phyloP scores from a whole-genome alignment of 768 basidiomycete genomes.

The Mycena kentingensis region DNA sequence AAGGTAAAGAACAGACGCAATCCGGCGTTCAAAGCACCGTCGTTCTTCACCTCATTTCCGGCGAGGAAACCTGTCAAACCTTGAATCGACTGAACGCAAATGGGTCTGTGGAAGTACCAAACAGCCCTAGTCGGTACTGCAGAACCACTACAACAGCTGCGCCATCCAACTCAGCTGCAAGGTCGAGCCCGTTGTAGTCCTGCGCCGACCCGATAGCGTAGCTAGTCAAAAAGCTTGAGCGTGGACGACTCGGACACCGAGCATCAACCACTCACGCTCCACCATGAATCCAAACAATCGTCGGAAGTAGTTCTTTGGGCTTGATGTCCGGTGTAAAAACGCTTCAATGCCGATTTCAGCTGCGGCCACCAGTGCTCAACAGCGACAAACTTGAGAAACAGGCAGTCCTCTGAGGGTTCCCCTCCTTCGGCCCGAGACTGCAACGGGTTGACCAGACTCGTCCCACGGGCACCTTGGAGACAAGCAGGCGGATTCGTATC shows the following conservation, averaged over 20 bases:
- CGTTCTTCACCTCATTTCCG: conserved; percentile 41
- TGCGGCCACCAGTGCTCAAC: neutral
- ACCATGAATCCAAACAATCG: neutral
- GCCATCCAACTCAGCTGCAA: no score
- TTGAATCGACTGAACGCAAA: neutral
- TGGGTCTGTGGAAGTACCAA: neutral
- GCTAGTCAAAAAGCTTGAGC: no score
- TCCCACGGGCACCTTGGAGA: neutral
- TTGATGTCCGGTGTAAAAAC: neutral
- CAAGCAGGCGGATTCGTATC: neutral
- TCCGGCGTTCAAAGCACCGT: conserved; percentile 50
- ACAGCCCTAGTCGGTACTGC: neutral
- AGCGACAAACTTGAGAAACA: neutral
- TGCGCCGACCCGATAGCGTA: no score
- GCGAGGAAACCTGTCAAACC: conserved; percentile 41
- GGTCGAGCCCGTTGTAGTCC: no score
- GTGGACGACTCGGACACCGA: no score
- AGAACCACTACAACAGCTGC: neutral
- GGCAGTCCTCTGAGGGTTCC: neutral
- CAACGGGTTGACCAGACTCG: neutral
- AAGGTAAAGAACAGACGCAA: conserved; percentile 49
- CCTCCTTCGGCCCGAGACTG: no score
- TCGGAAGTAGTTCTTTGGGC: neutral
- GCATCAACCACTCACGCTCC: no score
- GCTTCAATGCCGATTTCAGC: neutral